Evolutionary conservation across 179 eudicot genomes (phyloP).

Genomic region (Pouteria campechiana): DNA sequence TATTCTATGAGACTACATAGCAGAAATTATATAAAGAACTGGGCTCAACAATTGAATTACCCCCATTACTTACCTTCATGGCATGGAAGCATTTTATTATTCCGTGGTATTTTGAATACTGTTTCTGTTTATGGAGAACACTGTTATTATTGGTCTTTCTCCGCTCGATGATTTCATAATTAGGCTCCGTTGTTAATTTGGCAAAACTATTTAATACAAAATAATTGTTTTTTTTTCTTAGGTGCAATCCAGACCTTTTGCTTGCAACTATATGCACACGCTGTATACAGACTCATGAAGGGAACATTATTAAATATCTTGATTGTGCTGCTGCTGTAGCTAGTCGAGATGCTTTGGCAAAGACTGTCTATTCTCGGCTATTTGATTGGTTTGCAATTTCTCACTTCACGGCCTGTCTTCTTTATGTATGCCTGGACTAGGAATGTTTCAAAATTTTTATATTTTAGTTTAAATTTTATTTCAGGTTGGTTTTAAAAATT

Average conservation of each 20-base stretch:
- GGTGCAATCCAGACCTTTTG: slow-evolving; percentile 81
- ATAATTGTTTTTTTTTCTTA: slow-evolving; percentile 19
- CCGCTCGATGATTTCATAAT: too few species aligned
- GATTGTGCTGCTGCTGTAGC: slow-evolving; percentile 86
- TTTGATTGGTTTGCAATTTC: slow-evolving; percentile 71
- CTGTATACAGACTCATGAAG: slow-evolving; percentile 95
- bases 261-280: slow-evolving; percentile 74
- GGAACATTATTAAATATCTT: slow-evolving; percentile 72
- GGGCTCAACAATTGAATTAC: too few species aligned
- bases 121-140: too few species aligned
- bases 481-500: slow-evolving; percentile 94
- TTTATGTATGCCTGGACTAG: neutral
- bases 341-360: slow-evolving; percentile 92
- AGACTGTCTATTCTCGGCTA: slow-evolving; percentile 79
- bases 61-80: too few species aligned
- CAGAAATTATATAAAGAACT: too few species aligned
- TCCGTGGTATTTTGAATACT: too few species aligned
- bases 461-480: slow-evolving; percentile 4
- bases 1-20: too few species aligned
- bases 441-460: neutral
- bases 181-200: too few species aligned
- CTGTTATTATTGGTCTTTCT: too few species aligned
- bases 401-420: neutral
- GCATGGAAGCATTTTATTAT: too few species aligned
- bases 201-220: too few species aligned